Evolutionary conservation across 805 yeast genomes (phyloP), one percentile per base, ranked within the genome.

Genomic region (Pichia paraexigua): DNA sequence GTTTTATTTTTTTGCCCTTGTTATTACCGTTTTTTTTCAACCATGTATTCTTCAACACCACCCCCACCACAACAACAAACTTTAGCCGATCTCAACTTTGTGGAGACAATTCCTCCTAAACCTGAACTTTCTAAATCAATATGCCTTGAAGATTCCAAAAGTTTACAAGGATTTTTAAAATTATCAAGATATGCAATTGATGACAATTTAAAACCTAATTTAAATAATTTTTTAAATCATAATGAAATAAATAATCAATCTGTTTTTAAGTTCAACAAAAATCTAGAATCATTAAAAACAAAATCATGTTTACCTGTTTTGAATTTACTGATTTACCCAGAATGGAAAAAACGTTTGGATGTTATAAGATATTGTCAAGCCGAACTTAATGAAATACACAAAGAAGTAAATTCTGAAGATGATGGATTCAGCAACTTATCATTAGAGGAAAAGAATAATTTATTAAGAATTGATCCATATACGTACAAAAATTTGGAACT

Each of bases 401-500:
- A 63, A 18, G 25, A 21, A 27, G 57, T 57, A 27, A 45, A 42
- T 5, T 48, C 41, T 48, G 47, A 53, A 13, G 46, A 53, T 15
- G 53, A 49, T 24, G 53, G 42, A 11, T 49, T 49, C 25, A 30
- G 43, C 11, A 54, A 45, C 56, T 55, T 52, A 52, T 53, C 28
- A 48, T 59, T 44, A 15, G 65, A 53, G 43, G 64, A 50, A 45
- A 53, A 53, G 32, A 60, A 51, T 56, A 56, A 54, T 32, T 47
- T 55, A 56, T 63, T 42, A 64, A 66, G 78, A 28, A 56, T 75
- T 6, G 82, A 79, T 58, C 83, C 84, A 1, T 79, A 79, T 56
- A 77, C 77, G 4, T 65, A 69, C 12, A 68, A 73, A 47, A 77
- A 75, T 44, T 41, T 64, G 8, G 54, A 63, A 22, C 65, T 65